Evolutionary conservation across 2,329 filamentous ascomycete genomes (phyloP).

Genomic region (Xylariaceae sp.): DNA sequence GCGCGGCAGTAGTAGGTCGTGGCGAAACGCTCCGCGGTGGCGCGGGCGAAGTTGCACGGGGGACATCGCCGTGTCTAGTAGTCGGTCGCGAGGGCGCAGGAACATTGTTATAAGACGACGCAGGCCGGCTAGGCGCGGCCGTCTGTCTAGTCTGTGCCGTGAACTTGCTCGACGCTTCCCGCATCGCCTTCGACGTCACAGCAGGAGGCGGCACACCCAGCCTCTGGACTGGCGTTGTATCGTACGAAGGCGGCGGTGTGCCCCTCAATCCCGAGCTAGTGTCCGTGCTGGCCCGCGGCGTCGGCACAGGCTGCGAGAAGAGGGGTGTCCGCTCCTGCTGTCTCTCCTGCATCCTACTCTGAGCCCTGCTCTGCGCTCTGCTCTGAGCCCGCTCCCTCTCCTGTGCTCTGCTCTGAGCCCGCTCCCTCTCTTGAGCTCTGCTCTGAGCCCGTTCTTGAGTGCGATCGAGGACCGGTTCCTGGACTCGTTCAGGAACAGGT

Average conservation of each 20-base stretch:
- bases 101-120: conserved; percentile 34
- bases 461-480: conserved; percentile 27
- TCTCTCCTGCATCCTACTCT: conserved; percentile 25
- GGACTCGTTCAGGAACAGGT: conserved; percentile 53
- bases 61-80: conserved; percentile 55
- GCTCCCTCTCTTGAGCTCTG: neutral
- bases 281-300: conserved; percentile 35
- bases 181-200: conserved; percentile 91
- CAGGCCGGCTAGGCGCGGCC: conserved; percentile 47
- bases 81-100: conserved; percentile 50
- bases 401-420: conserved; percentile 9
- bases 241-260: conserved; percentile 84
- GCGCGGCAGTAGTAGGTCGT: conserved; percentile 51
- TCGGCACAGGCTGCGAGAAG: conserved; percentile 38
- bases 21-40: conserved; percentile 61
- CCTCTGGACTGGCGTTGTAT: conserved; percentile 67
- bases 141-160: conserved; percentile 76
- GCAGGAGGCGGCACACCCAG: conserved; percentile 87
- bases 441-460: conserved; percentile 4
- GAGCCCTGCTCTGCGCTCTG: neutral
- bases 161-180: conserved; percentile 87
- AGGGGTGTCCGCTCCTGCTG: conserved; percentile 30
- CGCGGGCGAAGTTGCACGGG: conserved; percentile 61
- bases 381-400: neutral
- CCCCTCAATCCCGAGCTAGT: conserved; percentile 57